Evolutionary conservation across 2,329 filamentous ascomycete species (phyloP).

Genomic region (Raffaelea arxii): DNA sequence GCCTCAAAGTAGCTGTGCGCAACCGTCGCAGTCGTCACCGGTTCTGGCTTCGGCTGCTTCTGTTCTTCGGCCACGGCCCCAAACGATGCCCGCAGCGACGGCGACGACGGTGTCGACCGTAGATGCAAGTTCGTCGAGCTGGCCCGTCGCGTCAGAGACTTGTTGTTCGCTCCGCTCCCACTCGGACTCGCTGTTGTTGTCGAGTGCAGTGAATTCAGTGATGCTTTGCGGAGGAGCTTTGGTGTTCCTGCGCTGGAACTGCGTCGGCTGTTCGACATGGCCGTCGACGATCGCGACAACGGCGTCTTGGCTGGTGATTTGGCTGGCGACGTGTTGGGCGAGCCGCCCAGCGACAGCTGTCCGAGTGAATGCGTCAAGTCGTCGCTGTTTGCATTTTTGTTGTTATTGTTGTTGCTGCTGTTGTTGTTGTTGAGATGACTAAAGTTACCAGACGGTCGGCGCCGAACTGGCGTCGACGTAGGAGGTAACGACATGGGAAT

Average conservation of each 20-base stretch:
- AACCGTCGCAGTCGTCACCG: constrained; percentile 42
- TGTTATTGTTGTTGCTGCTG: no score
- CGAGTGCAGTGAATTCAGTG: constrained; percentile 44
- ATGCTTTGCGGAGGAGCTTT: constrained; percentile 44
- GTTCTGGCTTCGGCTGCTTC: constrained; percentile 24
- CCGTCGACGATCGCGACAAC: not conserved
- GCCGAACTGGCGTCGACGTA: not conserved
- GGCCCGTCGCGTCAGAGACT: constrained; percentile 35
- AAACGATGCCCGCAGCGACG: constrained; percentile 25
- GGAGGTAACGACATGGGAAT: not conserved
- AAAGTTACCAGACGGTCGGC: not conserved
- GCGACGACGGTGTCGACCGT: constrained; percentile 19
- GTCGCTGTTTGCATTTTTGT: constrained; percentile 4
- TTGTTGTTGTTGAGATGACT: constrained; percentile 1
- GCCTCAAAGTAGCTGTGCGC: constrained; percentile 59
- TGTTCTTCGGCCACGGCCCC: constrained; percentile 22
- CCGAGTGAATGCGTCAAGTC: constrained; percentile 14
- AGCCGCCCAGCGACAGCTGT: constrained; percentile 14
- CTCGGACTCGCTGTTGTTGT: constrained; percentile 20
- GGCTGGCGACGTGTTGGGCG: constrained; percentile 31
- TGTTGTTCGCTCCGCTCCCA: constrained; percentile 1
- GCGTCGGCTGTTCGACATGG: constrained; percentile 17
- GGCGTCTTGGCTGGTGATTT: constrained; percentile 20
- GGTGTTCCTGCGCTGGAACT: constrained; percentile 39
- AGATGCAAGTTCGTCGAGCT: constrained; percentile 37